Evolutionary conservation across 768 basidiomycete species (phyloP), one percentile per base, ranked within the genome.

Genomic region (Pleurotus cornucopiae): DNA sequence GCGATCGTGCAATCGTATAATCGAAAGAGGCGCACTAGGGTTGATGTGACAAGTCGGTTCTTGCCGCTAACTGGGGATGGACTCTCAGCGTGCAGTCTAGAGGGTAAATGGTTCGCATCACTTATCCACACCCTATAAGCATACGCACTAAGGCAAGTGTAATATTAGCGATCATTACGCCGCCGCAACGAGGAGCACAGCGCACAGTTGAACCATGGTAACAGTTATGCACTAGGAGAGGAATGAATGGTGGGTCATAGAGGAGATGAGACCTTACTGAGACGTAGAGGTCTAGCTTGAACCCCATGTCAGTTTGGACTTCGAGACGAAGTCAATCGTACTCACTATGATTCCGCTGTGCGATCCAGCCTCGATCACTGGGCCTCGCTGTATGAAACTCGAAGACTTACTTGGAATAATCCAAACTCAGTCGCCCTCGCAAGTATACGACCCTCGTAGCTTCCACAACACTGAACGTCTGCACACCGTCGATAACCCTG

Each of bases 281-380:
- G 38, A 41, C 49, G 38, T 52, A 52, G 38, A 52, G 49, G 21
- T 52, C 49, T 52, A 52, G 16, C 49, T 52, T 25, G 20, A 37
- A 14, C 6, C 6, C 26, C 26, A 26, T 6, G 26, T 30, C 1
- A 30, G 6, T 30, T 30, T 30, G 26, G 26, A 6, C 26, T 30
- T 30, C 6, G 26, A 30, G 6, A 5, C 1, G 6, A 30, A 6
- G 6, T 30, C 26, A 6, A 30, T 30, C 26, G 26, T 6, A 30
- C 37, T n/a, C 25, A 38, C 37, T 20, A 52, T 37, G 9, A 52
- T 12, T 20, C 37, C 34, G n/a, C 49, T 41, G 6, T 7, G 26
- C 26, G 26, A 30, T 30, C 6, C 6, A 30, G 6, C 26, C 6
- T 30, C 26, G 6, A 30, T 30, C 26, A 30, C 26, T 30, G 26